Base-by-base conservation (phyloP, 345 rosid species). In the Eucalyptus sp. region DNA sequence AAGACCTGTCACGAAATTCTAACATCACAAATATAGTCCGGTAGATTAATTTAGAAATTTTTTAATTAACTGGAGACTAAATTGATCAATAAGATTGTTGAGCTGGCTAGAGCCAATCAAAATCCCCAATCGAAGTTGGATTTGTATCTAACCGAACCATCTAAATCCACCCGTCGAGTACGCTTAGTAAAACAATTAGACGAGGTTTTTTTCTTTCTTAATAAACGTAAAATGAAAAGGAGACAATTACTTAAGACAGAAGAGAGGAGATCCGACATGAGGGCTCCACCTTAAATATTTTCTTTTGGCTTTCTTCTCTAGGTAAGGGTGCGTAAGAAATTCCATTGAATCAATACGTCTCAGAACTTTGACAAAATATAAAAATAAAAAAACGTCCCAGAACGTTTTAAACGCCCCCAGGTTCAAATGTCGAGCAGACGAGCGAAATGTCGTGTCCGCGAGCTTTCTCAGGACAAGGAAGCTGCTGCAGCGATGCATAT, bases 1-100 rank as follows among this genome's bases (percentile, higher is more conserved):
- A 56, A 24, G 0, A 24, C 3, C 29, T 4, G 0, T 24, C 62
- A 22, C 0, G 13, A 24, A 56, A 3, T 56, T 54, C 27, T 54
- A 54, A 54, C 12, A 8, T 54, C 12, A 54, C 12, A 20, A 56
- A 22, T 56, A 0, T 24, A 22, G 60, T 22, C 27, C 1, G 0
- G 27, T 56, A 0, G 27, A 22, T 27, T 56, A 9, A 56, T 56
- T 56, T 56, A 22, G 5, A 54, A 54, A 4, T 0, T 1, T 3
- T 4, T 56, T 22, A 1, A 56, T 56, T 56, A 56, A 10, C 1
- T 24, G 6, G 12, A 56, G 29, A 56, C 27, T 24, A 56, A 56
- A 56, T 56, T 56, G 13, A 24, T 56, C 62, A 24, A 56, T 1
- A 17, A 5, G 24, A 68, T 68, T 33, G 24, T 8, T 68, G 44